Base-by-base conservation (phyloP, 148 eudicot species). In the Chenopodium suecicum region DNA sequence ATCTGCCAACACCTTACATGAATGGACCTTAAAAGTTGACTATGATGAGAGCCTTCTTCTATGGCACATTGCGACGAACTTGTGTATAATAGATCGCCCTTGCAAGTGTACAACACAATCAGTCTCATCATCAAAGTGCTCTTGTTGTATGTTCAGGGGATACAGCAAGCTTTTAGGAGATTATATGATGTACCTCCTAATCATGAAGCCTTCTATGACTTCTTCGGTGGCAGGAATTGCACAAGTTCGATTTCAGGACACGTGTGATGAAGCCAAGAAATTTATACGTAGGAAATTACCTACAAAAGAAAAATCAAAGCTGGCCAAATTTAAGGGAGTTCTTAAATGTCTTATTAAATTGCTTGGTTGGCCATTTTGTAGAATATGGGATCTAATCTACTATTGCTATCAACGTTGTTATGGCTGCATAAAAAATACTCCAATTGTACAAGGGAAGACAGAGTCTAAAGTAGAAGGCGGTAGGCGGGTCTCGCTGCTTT, bases 101-200 rank as follows among this genome's bases (percentile, higher is more conserved):
- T 52, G 56, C 31, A 1, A 29, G 31, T 29, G 31, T 29, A 1
- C 1, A 29, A 29, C 31, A 29, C 1, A 29, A 29, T 1, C 31
- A 29, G 31, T 29, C 31, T 25, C 25, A 25, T 1, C 31, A 29
- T 29, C 31, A 29, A 1, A 29, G 31, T 29, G 31, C 31, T 29
- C 31, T 29, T 29, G 31, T 1, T 44, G 67, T 32, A 50, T 32
- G 25, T 71, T 29, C 27, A 77, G 83, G 7, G 14, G 78, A 2
- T 47, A 80, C 6, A 47, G 89, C 29, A 87, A 81, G 83, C 32
- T 76, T 29, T n/a, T 89, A 3, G 88, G 90, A 2, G 85, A 86
- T 67, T 88, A 88, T 75, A 88, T 86, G 90, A 7, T 86, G 56
- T 86, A 86, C 75, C 85, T 87, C 65, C 81, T 89, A 23, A 75